Evolutionary conservation across 768 basidiomycete species (phyloP), one percentile per base, ranked within the genome.

Genomic region (Leccinum olivaceopallidum): DNA sequence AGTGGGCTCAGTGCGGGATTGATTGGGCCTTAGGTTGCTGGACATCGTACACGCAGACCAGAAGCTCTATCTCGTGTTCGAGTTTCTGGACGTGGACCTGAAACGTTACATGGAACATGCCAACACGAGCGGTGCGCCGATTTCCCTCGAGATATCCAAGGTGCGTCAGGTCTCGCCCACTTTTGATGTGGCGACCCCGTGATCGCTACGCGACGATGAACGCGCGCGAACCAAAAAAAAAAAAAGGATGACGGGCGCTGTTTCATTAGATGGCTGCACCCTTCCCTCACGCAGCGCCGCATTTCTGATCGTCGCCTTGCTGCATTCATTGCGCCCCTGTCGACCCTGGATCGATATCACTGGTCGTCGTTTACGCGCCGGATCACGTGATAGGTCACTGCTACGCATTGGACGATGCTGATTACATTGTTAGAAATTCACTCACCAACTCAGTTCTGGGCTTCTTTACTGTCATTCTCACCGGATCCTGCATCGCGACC

Each of bases 1-100:
- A 18, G 49, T n/a, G 37, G 53, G 53, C 64, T 73, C 56, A 67
- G 10, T 20, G 32, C 30, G 51, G n/a, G 34, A 20, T 6, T 24
- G 49, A 48, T 18, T 16, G 20, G 20, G 12, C 1, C 5, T 2
- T 47, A 98, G 97, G 73, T 80, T 98, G 63, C 80, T 97, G 56
- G 95, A 99, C 75, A 97, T 98, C 66, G 93, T 98, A 4, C 96
- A 98, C 71, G 90, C 90, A 13, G 97, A 99, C 75, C 89, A 95
- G 76, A 97, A 97, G 75, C 84, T 99, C 34, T 99, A 95, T 77
- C 87, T 99, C 61, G 97, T 99, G 36, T 97, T 95, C 71, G 97
- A 99, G 77, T 98, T 95, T 76, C 83, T 99, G 58, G 95, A 99
- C 71, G 88, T 95, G 60, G 97, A 99, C 77, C 78, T 99, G 63